A percentile compares a stretch with the other conserved stretches of the same genome.
phyloP scores from a whole-genome alignment of 2,329 filamentous ascomycete species.

The Aspergillus brunneoviolaceus region DNA sequence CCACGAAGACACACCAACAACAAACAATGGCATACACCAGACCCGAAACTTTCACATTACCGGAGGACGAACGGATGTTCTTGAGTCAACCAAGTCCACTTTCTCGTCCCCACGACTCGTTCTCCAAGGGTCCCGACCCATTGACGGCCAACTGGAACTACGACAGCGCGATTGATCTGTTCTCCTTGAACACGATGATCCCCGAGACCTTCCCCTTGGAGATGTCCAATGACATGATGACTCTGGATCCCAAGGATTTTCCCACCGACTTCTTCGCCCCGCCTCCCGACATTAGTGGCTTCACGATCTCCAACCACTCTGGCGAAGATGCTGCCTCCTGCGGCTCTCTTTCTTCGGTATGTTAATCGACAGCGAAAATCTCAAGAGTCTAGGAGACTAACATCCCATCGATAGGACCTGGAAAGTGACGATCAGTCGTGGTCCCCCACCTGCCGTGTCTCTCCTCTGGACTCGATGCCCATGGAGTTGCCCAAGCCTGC shows the following conservation, averaged over 20 bases:
- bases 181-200: conserved; percentile 32
- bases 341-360: conserved; percentile 23
- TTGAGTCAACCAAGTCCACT: conserved; percentile 15
- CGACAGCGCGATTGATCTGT: conserved; percentile 36
- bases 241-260: conserved; percentile 31
- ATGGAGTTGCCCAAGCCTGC: conserved; percentile 13
- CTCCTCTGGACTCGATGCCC: conserved; percentile 16
- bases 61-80: conserved; percentile 17
- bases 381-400: neutral
- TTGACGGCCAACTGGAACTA: conserved; percentile 38
- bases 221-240: conserved; percentile 30
- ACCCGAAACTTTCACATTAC: conserved; percentile 13
- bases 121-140: conserved; percentile 30
- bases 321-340: conserved; percentile 32
- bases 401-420: conserved; percentile 23
- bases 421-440: conserved; percentile 38
- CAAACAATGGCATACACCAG: conserved; percentile 16
- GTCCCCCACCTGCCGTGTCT: conserved; percentile 25
- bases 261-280: conserved; percentile 31
- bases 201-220: conserved; percentile 33
- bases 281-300: conserved; percentile 32
- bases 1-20: neutral
- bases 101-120: conserved; percentile 13
- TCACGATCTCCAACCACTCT: conserved; percentile 29
- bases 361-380: neutral